A percentile compares a stretch with the other conserved stretches of the same genome.
Evolutionary conservation across 768 basidiomycete species (phyloP).

Genomic region (Pisolithus microcarpus): DNA sequence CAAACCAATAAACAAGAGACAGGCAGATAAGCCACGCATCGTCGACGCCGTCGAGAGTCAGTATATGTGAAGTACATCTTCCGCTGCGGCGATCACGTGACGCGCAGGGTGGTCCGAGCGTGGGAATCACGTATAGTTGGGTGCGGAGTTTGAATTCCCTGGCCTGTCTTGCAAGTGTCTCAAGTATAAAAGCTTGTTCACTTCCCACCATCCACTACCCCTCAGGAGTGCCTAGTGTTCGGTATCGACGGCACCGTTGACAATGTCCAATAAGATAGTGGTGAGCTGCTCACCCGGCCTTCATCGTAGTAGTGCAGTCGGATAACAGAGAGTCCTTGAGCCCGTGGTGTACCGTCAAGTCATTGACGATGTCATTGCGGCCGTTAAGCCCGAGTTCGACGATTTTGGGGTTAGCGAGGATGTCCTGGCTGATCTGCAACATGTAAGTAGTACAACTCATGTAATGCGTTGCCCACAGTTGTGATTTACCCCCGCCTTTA

Average conservation of each 20-base stretch:
- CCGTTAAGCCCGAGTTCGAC: constrained; percentile 91
- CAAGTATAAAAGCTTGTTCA: constrained; percentile 34
- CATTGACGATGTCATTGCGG: constrained; percentile 91
- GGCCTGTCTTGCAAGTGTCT: constrained; percentile 31
- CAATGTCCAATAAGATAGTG: constrained; percentile 98
- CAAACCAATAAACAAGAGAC: constrained; percentile 27
- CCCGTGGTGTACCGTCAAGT: constrained; percentile 86
- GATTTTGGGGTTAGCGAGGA: constrained; percentile 93
- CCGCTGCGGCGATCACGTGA: neutral
- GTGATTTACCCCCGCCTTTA: constrained; percentile 25
- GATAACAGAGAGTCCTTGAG: constrained; percentile 60
- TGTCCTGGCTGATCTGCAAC: constrained; percentile 80
- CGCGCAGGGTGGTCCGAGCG: constrained; percentile 35
- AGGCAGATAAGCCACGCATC: constrained; percentile 18
- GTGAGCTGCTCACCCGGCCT: constrained; percentile 75
- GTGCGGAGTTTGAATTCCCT: constrained; percentile 39
- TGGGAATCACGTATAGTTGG: constrained; percentile 29
- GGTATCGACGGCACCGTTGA: constrained; percentile 24
- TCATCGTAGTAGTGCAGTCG: constrained; percentile 47
- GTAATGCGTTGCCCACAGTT: constrained; percentile 3
- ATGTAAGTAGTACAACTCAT: constrained; percentile 47
- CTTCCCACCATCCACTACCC: constrained; percentile 28
- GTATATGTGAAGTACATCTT: no score
- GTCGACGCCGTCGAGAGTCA: neutral
- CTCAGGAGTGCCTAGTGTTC: constrained; percentile 24